Evolutionary conservation across 192 early-diverging fungal genomes (phyloP).

Genomic region (Bifiguratus adelaidae): DNA sequence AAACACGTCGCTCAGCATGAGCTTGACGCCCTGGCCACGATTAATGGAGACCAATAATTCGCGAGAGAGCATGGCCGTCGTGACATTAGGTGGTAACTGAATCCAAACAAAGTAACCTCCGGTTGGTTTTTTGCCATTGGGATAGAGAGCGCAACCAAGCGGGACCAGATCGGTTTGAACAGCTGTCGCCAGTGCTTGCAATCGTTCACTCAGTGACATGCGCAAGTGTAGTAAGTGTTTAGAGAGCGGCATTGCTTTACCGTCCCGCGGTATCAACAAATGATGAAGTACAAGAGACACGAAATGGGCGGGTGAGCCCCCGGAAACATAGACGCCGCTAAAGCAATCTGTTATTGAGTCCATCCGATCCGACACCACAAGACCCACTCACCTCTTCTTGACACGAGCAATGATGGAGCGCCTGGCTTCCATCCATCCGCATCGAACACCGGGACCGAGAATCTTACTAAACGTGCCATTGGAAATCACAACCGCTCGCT

Average conservation of each 20-base stretch:
- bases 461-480: conserved; percentile 23
- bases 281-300: neutral
- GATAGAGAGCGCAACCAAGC: conserved; percentile 6
- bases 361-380: neutral
- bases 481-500: conserved; percentile 3
- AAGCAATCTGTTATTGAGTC: neutral
- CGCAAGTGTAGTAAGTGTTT: conserved; percentile 4
- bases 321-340: conserved; percentile 18
- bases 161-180: conserved; percentile 8
- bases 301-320: conserved; percentile 14
- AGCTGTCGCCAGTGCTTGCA: conserved; percentile 6
- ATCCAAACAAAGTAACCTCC: conserved; percentile 26
- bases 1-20: neutral
- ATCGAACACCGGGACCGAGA: conserved; percentile 12
- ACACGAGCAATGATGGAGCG: conserved; percentile 2
- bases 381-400: conserved; percentile 2
- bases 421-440: conserved; percentile 15
- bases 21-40: neutral
- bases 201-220: neutral
- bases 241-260: neutral
- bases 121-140: neutral
- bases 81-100: conserved; percentile 2
- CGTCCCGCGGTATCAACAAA: neutral
- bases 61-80: neutral
- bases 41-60: no score